A percentile compares a stretch with the other conserved stretches of the same genome.
These are phyloP conservation scores for Hyparrhenia diplandra DNA, from an alignment of 176 grass and related monocot genomes.

Conservation along the genomic window DNA sequence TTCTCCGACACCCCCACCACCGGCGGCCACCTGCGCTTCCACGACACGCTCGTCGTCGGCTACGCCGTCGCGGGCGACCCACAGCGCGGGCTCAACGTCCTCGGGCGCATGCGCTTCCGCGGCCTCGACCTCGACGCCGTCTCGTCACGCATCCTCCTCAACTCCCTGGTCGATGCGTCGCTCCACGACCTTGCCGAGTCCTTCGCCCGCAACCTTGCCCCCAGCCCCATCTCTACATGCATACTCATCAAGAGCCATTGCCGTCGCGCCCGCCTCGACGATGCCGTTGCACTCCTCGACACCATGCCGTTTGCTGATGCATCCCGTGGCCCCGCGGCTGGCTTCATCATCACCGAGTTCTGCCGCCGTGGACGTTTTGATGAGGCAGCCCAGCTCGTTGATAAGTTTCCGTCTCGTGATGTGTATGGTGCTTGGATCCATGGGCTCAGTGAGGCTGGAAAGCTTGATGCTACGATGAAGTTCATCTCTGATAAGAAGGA, in stretches of 20 bases:
- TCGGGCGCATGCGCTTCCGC: conserved; percentile 70
- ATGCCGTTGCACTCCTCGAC: conserved; percentile 62
- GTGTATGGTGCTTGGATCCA: conserved; percentile 65
- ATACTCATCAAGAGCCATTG: conserved; percentile 81
- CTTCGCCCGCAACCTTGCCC: conserved; percentile 35
- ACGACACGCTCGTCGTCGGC: conserved; percentile 75
- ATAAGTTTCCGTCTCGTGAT: conserved; percentile 56
- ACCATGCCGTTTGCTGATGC: conserved; percentile 37
- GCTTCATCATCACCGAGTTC: conserved; percentile 40
- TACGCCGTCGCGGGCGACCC: conserved; percentile 85
- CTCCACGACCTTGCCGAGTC: conserved; percentile 73
- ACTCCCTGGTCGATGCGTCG: conserved; percentile 84
- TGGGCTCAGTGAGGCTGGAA: conserved; percentile 41
- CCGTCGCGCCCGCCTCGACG: conserved; percentile 29
- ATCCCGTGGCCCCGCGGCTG: conserved; percentile 29
- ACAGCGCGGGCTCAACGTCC: conserved; percentile 58
- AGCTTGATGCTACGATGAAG: conserved; percentile 46
- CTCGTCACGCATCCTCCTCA: conserved; percentile 74
- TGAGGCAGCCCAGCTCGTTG: conserved; percentile 52
- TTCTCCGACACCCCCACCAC: conserved; percentile 40
- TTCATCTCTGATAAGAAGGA: conserved; percentile 76
- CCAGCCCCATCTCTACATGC: conserved; percentile 34
- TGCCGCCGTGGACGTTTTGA: conserved; percentile 41
- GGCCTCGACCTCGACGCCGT: conserved; percentile 64
- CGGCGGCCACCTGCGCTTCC: conserved; percentile 43